Percentiles rank a stretch among this genome's conserved stretches.
These are phyloP conservation scores for Calonectria pseudoreteaudii DNA, from an alignment of 2,329 filamentous ascomycete species.

Conservation along the genomic window DNA sequence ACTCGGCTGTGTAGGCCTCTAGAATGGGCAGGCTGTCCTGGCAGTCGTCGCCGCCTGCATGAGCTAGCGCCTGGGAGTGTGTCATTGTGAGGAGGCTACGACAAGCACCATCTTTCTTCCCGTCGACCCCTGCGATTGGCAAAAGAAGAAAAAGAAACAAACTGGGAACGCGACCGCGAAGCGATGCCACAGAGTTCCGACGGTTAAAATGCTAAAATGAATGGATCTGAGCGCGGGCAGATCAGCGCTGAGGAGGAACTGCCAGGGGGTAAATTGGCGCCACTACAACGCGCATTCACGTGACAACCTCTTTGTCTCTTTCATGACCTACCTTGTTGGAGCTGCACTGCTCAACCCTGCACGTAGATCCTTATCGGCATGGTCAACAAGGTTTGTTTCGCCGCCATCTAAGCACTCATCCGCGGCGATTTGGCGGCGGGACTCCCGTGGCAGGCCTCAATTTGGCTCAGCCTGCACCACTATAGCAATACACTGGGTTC, in stretches of 20 bases:
- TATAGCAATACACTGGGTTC: slow-evolving; percentile 3
- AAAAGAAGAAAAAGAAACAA: slow-evolving; percentile 12
- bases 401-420: background rate
- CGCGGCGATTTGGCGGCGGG: background rate
- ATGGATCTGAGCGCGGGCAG: background rate
- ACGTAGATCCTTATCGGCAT: background rate
- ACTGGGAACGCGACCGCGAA: background rate
- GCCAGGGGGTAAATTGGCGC: slow-evolving; percentile 26
- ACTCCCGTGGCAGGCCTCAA: background rate
- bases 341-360: background rate
- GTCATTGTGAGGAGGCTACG: slow-evolving; percentile 42
- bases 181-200: background rate
- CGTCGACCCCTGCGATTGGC: background rate
- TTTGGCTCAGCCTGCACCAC: background rate
- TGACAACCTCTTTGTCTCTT: slow-evolving; percentile 27
- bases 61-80: slow-evolving; percentile 40
- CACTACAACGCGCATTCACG: slow-evolving; percentile 45
- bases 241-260: slow-evolving; percentile 14
- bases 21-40: slow-evolving; percentile 59
- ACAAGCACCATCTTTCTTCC: slow-evolving; percentile 31
- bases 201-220: slow-evolving; percentile 34
- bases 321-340: too few relatives aligned
- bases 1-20: slow-evolving; percentile 51
- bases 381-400: background rate
- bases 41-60: slow-evolving; percentile 51